These are phyloP conservation scores for Penicillium psychrosexuale DNA, from an alignment of 2,329 filamentous ascomycete genomes.

Conservation along the genomic window DNA sequence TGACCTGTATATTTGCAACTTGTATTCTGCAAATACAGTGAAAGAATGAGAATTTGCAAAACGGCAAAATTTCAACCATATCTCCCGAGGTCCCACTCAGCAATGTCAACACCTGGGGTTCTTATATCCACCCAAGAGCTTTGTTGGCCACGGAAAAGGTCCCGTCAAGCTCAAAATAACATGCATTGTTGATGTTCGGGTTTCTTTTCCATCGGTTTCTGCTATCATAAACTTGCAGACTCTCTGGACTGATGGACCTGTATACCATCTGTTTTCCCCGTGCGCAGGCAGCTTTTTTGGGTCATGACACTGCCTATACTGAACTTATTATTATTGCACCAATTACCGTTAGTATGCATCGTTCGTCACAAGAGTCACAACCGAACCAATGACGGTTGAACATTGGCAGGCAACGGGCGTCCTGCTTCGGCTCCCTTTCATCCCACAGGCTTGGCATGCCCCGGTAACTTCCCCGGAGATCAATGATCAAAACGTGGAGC, in stretches of 20 bases:
- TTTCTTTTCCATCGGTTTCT: not conserved
- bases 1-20: constrained; percentile 5
- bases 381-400: constrained; percentile 16
- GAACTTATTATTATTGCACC: not conserved
- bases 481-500: not conserved
- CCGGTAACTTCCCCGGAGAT: not conserved
- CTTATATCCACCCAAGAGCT: not conserved
- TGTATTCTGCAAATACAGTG: not conserved
- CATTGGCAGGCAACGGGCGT: not conserved
- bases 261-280: not conserved
- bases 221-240: not conserved
- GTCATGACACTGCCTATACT: not conserved
- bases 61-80: not conserved
- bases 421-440: not conserved
- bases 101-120: not conserved
- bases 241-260: not conserved
- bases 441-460: constrained; percentile 2
- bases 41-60: not conserved
- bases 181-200: not conserved
- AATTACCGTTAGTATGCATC: not conserved
- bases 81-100: not conserved
- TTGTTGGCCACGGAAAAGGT: constrained; percentile 4
- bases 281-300: not conserved
- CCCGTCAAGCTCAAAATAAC: constrained; percentile 8
- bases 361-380: constrained; percentile 4